Conservation (phyloP, 768 basidiomycete genomes). For the Calocybe indica region DNA sequence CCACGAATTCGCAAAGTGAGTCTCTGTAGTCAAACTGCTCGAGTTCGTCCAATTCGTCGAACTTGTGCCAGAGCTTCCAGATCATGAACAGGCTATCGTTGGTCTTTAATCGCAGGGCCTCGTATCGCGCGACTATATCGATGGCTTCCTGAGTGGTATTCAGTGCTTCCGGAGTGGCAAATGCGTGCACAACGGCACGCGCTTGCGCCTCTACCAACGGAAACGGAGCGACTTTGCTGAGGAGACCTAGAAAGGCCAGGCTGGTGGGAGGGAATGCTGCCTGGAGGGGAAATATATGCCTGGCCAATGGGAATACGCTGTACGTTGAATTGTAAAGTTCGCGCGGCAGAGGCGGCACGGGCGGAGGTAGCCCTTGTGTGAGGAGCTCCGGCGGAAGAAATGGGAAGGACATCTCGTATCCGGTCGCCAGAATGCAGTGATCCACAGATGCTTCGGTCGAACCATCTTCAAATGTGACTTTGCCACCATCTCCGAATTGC, state of each 20-base stretch:
- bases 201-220: constrained; percentile 79
- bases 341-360: constrained; percentile 41
- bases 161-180: constrained; percentile 43
- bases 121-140: constrained; percentile 44
- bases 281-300: constrained; percentile 63
- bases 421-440: constrained; percentile 70
- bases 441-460: constrained; percentile 48
- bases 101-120: constrained; percentile 27
- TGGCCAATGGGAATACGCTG: constrained; percentile 65
- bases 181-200: constrained; percentile 50
- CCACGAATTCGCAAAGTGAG: constrained; percentile 44
- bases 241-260: constrained; percentile 64
- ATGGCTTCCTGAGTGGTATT: constrained; percentile 41
- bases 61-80: constrained; percentile 51
- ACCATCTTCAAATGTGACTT: constrained; percentile 56
- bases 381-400: constrained; percentile 43
- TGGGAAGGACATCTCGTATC: constrained; percentile 60
- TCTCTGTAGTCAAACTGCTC: constrained; percentile 71
- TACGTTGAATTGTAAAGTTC: constrained; percentile 59
- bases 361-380: constrained; percentile 29
- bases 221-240: constrained; percentile 57
- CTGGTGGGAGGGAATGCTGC: constrained; percentile 36
- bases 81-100: constrained; percentile 32
- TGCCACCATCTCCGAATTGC: constrained; percentile 33
- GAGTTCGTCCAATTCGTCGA: constrained; percentile 22